Evolutionary conservation across 306 rosid species (phyloP).

Genomic region (Rubus parviflorus): DNA sequence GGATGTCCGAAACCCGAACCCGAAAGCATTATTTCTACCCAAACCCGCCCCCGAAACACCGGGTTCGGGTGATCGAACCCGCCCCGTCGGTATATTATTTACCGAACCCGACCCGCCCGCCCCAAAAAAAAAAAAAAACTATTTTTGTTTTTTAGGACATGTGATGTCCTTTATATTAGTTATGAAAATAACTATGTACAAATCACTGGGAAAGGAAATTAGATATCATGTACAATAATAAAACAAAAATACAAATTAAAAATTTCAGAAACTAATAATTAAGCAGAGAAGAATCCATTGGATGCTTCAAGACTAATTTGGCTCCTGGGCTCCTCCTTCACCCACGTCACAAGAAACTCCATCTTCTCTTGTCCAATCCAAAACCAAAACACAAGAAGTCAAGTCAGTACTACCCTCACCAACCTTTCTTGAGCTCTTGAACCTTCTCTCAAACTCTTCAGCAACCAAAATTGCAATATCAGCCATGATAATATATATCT

Average conservation of each 20-base stretch:
- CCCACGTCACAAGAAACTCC: constrained; percentile 27
- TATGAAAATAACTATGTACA: not conserved
- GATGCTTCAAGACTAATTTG: constrained; percentile 70
- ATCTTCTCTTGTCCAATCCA: constrained; percentile 23
- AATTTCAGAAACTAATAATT: not conserved
- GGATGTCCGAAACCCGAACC: no score
- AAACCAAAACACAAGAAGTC: constrained; percentile 35
- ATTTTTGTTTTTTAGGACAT: no score
- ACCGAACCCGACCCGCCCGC: no score
- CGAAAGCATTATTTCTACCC: no score
- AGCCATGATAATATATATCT: constrained; percentile 41
- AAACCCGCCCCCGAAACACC: no score
- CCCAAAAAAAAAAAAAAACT: no score
- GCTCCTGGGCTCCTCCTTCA: constrained; percentile 58
- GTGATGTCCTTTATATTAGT: not conserved
- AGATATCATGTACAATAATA: not conserved
- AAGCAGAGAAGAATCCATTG: constrained; percentile 82
- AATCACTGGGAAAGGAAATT: not conserved
- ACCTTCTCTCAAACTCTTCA: constrained; percentile 80
- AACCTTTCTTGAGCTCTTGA: constrained; percentile 30
- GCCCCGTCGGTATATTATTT: no score
- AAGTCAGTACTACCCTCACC: constrained; percentile 10
- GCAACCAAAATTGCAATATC: constrained; percentile 87
- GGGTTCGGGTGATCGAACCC: no score
- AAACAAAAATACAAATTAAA: not conserved